Evolutionary conservation across 805 yeast genomes (phyloP).

Genomic region (Kluyveromyces siamensis): DNA sequence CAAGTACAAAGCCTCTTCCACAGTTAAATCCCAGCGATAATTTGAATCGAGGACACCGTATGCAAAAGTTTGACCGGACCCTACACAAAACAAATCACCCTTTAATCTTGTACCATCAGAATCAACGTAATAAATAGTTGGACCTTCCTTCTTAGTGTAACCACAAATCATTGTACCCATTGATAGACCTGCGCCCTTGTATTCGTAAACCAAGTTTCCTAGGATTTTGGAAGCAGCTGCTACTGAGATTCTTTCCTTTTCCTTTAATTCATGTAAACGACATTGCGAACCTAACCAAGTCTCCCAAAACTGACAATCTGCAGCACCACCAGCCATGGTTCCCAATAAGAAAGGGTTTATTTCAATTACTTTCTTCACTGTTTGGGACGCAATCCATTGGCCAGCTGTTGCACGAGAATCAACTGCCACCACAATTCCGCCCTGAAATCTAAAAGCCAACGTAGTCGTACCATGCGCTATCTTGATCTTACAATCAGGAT

Average conservation of each 20-base stretch:
- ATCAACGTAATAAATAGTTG: slow-evolving; percentile 91
- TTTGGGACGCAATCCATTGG: slow-evolving; percentile 95
- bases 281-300: slow-evolving; percentile 98
- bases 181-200: slow-evolving; percentile 96
- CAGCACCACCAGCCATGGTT: slow-evolving; percentile 99
- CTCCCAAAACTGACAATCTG: slow-evolving; percentile 99
- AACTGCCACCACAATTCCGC: slow-evolving; percentile 92
- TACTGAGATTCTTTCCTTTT: slow-evolving; percentile 89
- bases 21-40: slow-evolving; percentile 82
- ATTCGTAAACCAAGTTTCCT: slow-evolving; percentile 80
- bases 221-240: slow-evolving; percentile 95
- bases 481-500: slow-evolving; percentile 91
- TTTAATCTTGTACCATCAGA: slow-evolving; percentile 93
- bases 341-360: slow-evolving; percentile 93
- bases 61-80: slow-evolving; percentile 98
- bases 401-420: slow-evolving; percentile 99
- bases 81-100: slow-evolving; percentile 94
- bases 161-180: slow-evolving; percentile 99
- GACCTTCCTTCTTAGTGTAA: slow-evolving; percentile 89
- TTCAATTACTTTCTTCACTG: slow-evolving; percentile 94
- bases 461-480: slow-evolving; percentile 99
- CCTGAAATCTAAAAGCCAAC: slow-evolving; percentile 89
- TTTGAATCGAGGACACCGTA: slow-evolving; percentile 95
- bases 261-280: slow-evolving; percentile 86
- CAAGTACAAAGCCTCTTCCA: slow-evolving; percentile 86